Evolutionary conservation across 2,329 filamentous ascomycete genomes (phyloP), one percentile per base, ranked within the genome.

Genomic region (Trichoderma guizhouense): DNA sequence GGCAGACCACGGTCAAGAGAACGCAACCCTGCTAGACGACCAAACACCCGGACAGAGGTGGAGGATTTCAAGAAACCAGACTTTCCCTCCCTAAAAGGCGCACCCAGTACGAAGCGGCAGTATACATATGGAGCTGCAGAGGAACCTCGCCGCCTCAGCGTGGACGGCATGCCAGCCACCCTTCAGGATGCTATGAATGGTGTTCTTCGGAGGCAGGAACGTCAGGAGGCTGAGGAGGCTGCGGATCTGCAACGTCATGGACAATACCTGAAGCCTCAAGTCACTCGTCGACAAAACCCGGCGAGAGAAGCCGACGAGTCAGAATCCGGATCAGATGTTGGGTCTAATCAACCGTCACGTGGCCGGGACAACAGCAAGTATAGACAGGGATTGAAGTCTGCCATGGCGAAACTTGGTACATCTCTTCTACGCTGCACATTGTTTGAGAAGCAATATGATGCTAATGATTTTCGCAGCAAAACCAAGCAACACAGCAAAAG

Each of bases 61-160:
- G 34, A 71, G 26, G 63, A 63, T 28, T 75, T 79, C 64, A 72
- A 74, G 43, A 78, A 76, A 30, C 78, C 78, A 39, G 76, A 77
- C 7, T 67, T 79, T 12, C 78, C 77, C 15, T 65, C 73, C 3
- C 71, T 77, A 4, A 73, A 75, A 43, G 81, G 79, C 4, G 82
- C 81, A 0, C 80, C 81, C 6, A 81, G 80, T 58, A 77, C 80
- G 12, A 76, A 81, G 34, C 77, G 81, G 51, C 81, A 82, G 72
- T 83, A 82, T 71, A 78, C 80, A 1, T 83, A 83, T 74, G 81
- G 81, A 39, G 79, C 81, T 39, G 79, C 71, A n/a, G 77, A 74
- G 34, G 81, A 83, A 64, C 81, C 81, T 2, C 73, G 39, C 72
- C 75, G 11, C 74, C 75, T 5, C 73, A 36, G 30, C 28, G 51